Conservation (phyloP, 208 protist species). For the Herpetomonas tarakana region DNA sequence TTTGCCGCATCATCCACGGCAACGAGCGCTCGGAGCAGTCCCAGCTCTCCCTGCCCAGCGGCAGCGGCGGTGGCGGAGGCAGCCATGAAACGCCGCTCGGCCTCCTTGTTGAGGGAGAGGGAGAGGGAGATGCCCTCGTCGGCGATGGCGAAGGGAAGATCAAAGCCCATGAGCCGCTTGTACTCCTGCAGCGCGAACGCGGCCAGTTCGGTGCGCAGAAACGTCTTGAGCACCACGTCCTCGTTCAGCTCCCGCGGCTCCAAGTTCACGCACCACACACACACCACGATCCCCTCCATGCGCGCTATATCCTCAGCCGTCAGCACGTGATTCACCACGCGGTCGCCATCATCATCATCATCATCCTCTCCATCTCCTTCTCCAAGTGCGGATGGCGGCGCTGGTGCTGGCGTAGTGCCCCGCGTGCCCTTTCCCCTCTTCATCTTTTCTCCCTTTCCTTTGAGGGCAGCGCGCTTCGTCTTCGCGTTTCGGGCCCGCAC, state of each 20-base stretch:
- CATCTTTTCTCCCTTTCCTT: too few relatives aligned
- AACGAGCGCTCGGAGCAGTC: too few relatives aligned
- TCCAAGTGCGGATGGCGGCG: neutral
- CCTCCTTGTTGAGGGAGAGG: neutral
- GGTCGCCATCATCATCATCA: neutral
- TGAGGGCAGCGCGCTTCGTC: neutral
- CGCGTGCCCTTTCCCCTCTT: neutral
- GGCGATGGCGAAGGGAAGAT: slow-evolving; percentile 34
- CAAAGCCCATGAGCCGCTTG: slow-evolving; percentile 59
- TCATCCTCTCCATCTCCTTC: neutral
- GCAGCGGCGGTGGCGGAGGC: slow-evolving; percentile 1
- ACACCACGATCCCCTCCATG: slow-evolving; percentile 25
- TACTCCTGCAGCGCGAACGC: slow-evolving; percentile 50
- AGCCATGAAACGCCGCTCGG: slow-evolving; percentile 5
- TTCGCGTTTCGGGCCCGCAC: neutral
- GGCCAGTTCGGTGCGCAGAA: slow-evolving; percentile 65
- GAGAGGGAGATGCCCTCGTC: slow-evolving; percentile 8
- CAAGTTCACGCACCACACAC: slow-evolving; percentile 41
- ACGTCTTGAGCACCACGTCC: slow-evolving; percentile 64
- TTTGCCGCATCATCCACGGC: slow-evolving; percentile 13
- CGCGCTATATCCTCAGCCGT: neutral
- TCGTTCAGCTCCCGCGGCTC: slow-evolving; percentile 63
- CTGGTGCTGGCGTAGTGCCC: neutral
- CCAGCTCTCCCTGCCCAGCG: too few relatives aligned
- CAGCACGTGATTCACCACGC: neutral